Evolutionary conservation across 106 monocot species (phyloP).

Genomic region (Triglochin maritima): DNA sequence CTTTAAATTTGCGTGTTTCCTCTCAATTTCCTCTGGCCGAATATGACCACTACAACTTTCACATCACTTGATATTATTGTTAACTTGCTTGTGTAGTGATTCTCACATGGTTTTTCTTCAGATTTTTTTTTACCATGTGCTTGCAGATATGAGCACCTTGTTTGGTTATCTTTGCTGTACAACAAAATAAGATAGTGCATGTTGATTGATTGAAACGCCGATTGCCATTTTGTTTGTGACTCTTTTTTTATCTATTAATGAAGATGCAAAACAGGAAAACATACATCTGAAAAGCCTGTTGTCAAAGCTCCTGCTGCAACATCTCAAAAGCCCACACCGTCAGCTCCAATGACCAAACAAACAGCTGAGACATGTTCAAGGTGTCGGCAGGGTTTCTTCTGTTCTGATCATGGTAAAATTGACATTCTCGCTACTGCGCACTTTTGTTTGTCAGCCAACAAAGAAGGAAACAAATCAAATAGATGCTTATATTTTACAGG

Average conservation of each 20-base stretch:
- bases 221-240: neutral
- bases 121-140: too few species aligned
- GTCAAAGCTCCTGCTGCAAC: constrained; percentile 29
- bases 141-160: too few species aligned
- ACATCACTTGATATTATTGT: too few species aligned
- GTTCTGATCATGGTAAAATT: constrained; percentile 86
- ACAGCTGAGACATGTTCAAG: constrained; percentile 50
- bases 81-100: too few species aligned
- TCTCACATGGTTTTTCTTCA: too few species aligned
- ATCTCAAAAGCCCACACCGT: constrained; percentile 26
- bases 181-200: too few species aligned
- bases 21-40: too few species aligned
- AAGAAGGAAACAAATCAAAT: neutral
- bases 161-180: too few species aligned
- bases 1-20: too few species aligned
- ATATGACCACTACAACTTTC: too few species aligned
- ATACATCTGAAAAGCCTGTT: constrained; percentile 78
- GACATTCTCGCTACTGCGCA: neutral
- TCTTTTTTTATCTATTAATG: constrained; percentile 1
- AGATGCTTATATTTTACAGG: constrained; percentile 23
- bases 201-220: neutral
- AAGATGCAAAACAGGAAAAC: constrained; percentile 90
- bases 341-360: constrained; percentile 1
- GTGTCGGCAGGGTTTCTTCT: constrained; percentile 93
- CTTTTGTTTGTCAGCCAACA: neutral